These are phyloP conservation scores for Penicillium frequentans DNA, from an alignment of 2,329 filamentous ascomycete genomes.

Conservation along the genomic window DNA sequence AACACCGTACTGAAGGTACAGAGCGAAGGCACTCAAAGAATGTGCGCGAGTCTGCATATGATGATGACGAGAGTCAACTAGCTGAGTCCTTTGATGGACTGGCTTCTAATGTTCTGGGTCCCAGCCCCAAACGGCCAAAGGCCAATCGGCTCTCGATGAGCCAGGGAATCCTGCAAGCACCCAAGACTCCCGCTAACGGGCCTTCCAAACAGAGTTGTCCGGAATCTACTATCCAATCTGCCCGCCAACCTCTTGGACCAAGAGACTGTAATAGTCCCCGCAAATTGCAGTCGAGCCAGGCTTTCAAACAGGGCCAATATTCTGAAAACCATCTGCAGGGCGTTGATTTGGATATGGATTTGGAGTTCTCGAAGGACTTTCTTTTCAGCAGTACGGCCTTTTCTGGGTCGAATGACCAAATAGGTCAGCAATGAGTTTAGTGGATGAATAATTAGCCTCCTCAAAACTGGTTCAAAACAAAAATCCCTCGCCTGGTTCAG, in stretches of 20 bases:
- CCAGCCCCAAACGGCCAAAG: constrained; percentile 31
- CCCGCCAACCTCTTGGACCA: constrained; percentile 26
- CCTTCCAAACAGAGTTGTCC: constrained; percentile 5
- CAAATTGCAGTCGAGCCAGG: constrained; percentile 18
- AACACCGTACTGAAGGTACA: background rate
- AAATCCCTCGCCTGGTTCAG: no score
- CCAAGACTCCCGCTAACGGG: constrained; percentile 1
- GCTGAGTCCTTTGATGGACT: constrained; percentile 23
- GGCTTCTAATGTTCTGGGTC: constrained; percentile 16
- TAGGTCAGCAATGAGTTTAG: background rate
- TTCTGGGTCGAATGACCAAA: constrained; percentile 22
- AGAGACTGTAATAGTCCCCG: constrained; percentile 27
- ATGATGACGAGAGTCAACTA: constrained; percentile 19
- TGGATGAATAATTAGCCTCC: background rate
- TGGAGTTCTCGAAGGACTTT: constrained; percentile 39
- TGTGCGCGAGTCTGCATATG: constrained; percentile 15
- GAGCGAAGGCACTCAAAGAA: constrained; percentile 5
- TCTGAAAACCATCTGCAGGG: constrained; percentile 22
- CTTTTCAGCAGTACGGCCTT: constrained; percentile 35
- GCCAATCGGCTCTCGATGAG: constrained; percentile 19
- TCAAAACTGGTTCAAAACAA: no score
- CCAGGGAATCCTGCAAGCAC: background rate
- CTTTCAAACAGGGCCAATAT: constrained; percentile 9
- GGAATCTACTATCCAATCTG: background rate
- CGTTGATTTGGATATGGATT: constrained; percentile 34